These are phyloP conservation scores for Populus hybrid DNA, from an alignment of 441 rosid genomes.

Conservation along the genomic window DNA sequence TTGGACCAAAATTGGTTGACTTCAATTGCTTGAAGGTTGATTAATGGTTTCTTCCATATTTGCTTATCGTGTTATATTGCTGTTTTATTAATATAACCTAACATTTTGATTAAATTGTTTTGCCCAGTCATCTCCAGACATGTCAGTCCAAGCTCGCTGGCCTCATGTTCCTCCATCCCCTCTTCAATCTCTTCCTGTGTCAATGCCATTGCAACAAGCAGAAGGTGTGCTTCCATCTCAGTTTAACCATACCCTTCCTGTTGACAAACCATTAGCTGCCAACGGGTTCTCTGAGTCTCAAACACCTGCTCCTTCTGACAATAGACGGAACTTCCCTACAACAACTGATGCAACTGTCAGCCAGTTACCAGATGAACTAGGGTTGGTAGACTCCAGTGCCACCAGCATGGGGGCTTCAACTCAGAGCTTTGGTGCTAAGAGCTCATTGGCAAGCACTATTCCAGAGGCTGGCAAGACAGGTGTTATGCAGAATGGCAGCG, in stretches of 20 bases:
- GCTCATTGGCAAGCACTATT: conserved; percentile 32
- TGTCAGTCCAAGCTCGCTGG: conserved; percentile 80
- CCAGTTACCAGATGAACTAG: conserved; percentile 57
- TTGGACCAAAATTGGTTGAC: not conserved
- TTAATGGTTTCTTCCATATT: not conserved
- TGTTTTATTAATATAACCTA: not conserved
- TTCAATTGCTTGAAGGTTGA: not conserved
- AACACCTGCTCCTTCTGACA: conserved; percentile 39
- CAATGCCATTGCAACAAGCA: conserved; percentile 59
- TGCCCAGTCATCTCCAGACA: conserved; percentile 70
- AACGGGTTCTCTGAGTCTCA: conserved; percentile 50
- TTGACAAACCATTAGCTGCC: conserved; percentile 42
- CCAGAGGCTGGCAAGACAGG: conserved; percentile 35
- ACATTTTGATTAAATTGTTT: conserved; percentile 16
- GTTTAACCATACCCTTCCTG: conserved; percentile 47
- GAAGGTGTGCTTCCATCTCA: conserved; percentile 52
- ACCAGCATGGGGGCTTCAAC: conserved; percentile 31
- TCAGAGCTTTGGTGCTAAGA: conserved; percentile 28
- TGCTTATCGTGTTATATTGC: not conserved
- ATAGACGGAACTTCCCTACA: conserved; percentile 29
- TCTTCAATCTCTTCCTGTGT: conserved; percentile 49
- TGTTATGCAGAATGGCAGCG: conserved; percentile 24
- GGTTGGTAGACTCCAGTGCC: conserved; percentile 53
- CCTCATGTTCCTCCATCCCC: conserved; percentile 64
- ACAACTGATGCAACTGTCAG: conserved; percentile 36